A percentile compares a stretch with the other conserved stretches of the same genome.
Evolutionary conservation across 768 basidiomycete genomes (phyloP).

Genomic region (Psilocybe azurescens): DNA sequence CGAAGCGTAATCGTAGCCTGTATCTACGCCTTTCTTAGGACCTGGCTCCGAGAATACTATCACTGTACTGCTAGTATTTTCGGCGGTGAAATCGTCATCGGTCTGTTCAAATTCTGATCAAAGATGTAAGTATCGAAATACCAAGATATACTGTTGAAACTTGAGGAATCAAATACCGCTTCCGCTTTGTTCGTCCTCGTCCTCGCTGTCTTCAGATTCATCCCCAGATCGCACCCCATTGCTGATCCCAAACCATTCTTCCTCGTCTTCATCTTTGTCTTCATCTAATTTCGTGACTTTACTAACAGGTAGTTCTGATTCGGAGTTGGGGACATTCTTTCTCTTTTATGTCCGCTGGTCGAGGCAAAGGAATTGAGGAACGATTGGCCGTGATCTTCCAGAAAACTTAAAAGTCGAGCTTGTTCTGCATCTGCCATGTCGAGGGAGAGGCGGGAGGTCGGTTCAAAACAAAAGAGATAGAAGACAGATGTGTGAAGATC

Average conservation of each 20-base stretch:
- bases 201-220: constrained; percentile 17
- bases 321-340: constrained; percentile 4
- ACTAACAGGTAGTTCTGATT: neutral
- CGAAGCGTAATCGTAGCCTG: constrained; percentile 25
- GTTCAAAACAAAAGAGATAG: neutral
- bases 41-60: constrained; percentile 54
- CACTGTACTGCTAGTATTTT: constrained; percentile 42
- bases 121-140: neutral
- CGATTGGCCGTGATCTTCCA: constrained; percentile 51
- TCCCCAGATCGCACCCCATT: constrained; percentile 20
- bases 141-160: neutral
- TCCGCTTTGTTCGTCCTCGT: constrained; percentile 14
- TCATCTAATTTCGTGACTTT: constrained; percentile 30
- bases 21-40: constrained; percentile 20
- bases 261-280: constrained; percentile 32
- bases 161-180: constrained; percentile 8
- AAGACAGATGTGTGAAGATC: neutral
- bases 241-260: constrained; percentile 48
- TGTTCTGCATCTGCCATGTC: constrained; percentile 33
- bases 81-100: constrained; percentile 50
- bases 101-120: constrained; percentile 42
- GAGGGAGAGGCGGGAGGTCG: neutral
- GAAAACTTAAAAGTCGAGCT: constrained; percentile 39
- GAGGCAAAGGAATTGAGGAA: constrained; percentile 50
- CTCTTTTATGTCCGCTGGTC: constrained; percentile 19